Percentiles rank a stretch among this genome's conserved stretches.
Evolutionary conservation across 2,329 filamentous ascomycete species (phyloP).

Genomic region (Fusarium sp.): DNA sequence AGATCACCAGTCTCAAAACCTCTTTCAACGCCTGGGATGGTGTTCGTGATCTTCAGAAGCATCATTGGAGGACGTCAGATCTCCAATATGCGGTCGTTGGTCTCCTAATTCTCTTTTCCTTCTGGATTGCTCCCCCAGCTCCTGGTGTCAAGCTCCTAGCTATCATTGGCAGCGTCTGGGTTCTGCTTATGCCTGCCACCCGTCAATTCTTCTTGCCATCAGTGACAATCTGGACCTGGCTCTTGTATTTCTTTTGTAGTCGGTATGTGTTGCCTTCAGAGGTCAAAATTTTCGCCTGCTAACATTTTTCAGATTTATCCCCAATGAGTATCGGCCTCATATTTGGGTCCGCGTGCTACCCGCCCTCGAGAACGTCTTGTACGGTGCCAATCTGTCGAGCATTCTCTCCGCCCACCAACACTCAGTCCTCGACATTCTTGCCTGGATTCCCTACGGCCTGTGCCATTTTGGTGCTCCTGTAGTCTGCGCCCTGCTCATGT

Average conservation of each 20-base stretch:
- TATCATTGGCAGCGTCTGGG: slow-evolving; percentile 73
- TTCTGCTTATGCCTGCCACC: slow-evolving; percentile 84
- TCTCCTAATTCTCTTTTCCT: slow-evolving; percentile 81
- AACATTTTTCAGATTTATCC: slow-evolving; percentile 77
- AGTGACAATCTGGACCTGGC: slow-evolving; percentile 84
- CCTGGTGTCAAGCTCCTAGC: slow-evolving; percentile 81
- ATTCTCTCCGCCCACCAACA: slow-evolving; percentile 92
- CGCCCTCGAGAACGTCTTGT: slow-evolving; percentile 94
- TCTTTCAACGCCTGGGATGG: slow-evolving; percentile 86
- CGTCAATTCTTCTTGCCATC: slow-evolving; percentile 93
- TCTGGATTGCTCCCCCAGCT: slow-evolving; percentile 85
- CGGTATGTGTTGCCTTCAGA: slow-evolving; percentile 70
- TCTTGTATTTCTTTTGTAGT: slow-evolving; percentile 92
- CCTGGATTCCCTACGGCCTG: slow-evolving; percentile 93
- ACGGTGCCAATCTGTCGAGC: slow-evolving; percentile 95
- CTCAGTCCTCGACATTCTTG: slow-evolving; percentile 84
- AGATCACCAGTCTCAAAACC: slow-evolving; percentile 80
- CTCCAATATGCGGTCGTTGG: slow-evolving; percentile 84
- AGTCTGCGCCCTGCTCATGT: slow-evolving; percentile 81
- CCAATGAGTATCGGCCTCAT: slow-evolving; percentile 86
- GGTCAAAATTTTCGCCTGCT: neutral
- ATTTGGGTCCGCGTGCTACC: slow-evolving; percentile 97
- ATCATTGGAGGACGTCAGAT: slow-evolving; percentile 86
- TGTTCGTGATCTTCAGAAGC: slow-evolving; percentile 77
- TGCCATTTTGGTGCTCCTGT: slow-evolving; percentile 90